A percentile compares a stretch with the other conserved stretches of the same genome.
Conservation (phyloP, 1,139 yeast genomes). For the Candida dubliniensis region DNA sequence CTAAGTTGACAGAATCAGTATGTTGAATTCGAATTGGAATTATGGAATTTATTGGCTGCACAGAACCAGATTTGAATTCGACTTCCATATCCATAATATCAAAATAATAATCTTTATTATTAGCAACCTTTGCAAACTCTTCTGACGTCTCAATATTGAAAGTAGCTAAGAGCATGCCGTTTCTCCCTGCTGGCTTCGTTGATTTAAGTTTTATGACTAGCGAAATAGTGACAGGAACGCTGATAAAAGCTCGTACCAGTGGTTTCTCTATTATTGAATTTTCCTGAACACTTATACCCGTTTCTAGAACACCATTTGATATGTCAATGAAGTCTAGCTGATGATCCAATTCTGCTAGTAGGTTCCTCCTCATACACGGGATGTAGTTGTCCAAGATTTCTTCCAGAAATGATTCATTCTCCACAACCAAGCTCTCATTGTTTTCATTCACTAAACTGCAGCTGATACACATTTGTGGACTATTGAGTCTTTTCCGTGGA, state of each 20-base stretch:
- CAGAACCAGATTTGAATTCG: constrained; percentile 36
- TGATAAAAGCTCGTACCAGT: constrained; percentile 5
- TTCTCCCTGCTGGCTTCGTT: constrained; percentile 56
- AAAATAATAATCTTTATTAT: constrained; percentile 24
- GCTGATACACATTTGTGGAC: constrained; percentile 31
- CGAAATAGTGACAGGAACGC: constrained; percentile 26
- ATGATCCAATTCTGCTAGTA: constrained; percentile 28
- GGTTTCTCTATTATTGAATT: not conserved
- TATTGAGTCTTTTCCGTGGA: constrained; percentile 34
- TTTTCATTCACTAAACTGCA: constrained; percentile 22
- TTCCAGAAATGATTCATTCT: not conserved
- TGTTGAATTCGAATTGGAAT: constrained; percentile 28
- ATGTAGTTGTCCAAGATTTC: constrained; percentile 19
- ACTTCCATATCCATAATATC: constrained; percentile 44
- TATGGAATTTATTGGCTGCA: constrained; percentile 22
- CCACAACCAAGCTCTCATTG: not conserved
- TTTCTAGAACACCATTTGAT: not conserved
- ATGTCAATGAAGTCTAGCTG: constrained; percentile 3
- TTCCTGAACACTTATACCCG: not conserved
- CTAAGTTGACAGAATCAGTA: constrained; percentile 38
- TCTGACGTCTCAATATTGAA: constrained; percentile 58
- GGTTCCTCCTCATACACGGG: constrained; percentile 22
- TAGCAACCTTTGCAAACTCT: constrained; percentile 23
- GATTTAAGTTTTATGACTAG: constrained; percentile 56
- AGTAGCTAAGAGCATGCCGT: constrained; percentile 51